These are phyloP conservation scores for Mycosphaerella arachidis DNA, from an alignment of 2,329 filamentous ascomycete species.

Conservation along the genomic window DNA sequence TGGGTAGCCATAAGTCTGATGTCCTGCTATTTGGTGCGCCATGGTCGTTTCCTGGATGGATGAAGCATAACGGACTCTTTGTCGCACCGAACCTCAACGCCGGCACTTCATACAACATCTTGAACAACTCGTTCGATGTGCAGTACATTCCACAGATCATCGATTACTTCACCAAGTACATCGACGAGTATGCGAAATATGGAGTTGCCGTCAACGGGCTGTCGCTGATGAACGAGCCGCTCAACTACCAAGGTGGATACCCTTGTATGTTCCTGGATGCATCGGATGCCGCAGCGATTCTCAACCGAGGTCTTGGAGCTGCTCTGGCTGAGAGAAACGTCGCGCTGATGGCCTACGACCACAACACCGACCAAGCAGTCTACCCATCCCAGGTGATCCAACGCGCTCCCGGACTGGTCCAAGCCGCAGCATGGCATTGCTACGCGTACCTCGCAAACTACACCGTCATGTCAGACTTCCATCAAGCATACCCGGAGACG, in stretches of 20 bases:
- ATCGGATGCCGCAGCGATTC: slow-evolving; percentile 31
- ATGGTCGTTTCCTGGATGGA: slow-evolving; percentile 40
- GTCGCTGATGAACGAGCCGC: slow-evolving; percentile 38
- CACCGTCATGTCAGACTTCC: slow-evolving; percentile 39
- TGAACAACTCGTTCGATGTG: slow-evolving; percentile 35
- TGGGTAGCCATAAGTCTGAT: slow-evolving; percentile 34
- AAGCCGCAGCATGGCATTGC: slow-evolving; percentile 39
- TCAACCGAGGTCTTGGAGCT: slow-evolving; percentile 30
- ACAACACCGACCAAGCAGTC: slow-evolving; percentile 36
- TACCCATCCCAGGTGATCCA: slow-evolving; percentile 36
- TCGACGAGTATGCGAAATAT: slow-evolving; percentile 33
- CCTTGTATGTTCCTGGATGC: slow-evolving; percentile 38
- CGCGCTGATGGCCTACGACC: slow-evolving; percentile 38
- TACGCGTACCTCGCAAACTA: slow-evolving; percentile 31
- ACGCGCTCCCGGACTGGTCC: slow-evolving; percentile 28
- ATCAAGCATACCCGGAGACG: slow-evolving; percentile 37
- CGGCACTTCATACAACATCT: slow-evolving; percentile 11
- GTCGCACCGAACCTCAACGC: slow-evolving; percentile 23
- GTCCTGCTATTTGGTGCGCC: slow-evolving; percentile 36
- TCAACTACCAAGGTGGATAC: slow-evolving; percentile 37
- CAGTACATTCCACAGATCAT: slow-evolving; percentile 33
- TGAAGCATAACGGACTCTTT: slow-evolving; percentile 37
- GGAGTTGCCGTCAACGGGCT: slow-evolving; percentile 36
- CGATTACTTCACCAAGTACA: slow-evolving; percentile 37
- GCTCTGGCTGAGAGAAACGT: slow-evolving; percentile 19